phyloP scores from a whole-genome alignment of 306 rosid species.

The Prosopis cineraria region DNA sequence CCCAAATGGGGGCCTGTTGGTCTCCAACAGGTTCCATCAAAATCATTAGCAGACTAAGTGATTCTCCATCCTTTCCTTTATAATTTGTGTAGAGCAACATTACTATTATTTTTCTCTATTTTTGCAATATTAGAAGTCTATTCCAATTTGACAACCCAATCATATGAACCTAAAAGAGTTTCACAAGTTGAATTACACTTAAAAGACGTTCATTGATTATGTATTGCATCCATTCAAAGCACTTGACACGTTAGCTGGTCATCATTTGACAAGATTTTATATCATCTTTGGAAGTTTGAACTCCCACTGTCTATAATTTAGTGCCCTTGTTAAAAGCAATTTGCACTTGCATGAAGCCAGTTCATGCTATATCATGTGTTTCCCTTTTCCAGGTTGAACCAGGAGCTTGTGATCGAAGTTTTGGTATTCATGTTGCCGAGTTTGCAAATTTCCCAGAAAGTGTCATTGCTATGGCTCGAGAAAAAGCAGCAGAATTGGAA shows the following conservation, averaged over 20 bases:
- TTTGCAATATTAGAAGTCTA: conserved; percentile 13
- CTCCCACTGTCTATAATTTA: conserved; percentile 13
- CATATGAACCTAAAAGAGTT: background rate
- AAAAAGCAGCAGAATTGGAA: conserved; percentile 95
- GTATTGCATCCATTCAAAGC: conserved; percentile 7
- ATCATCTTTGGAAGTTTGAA: conserved; percentile 24
- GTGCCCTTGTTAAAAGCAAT: conserved; percentile 1
- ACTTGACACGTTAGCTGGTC: conserved; percentile 1
- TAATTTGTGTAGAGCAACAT: background rate
- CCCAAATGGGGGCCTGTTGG: background rate
- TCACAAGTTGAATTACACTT: background rate
- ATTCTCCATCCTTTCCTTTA: conserved; percentile 1
- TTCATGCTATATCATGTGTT: conserved; percentile 25
- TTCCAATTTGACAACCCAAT: background rate
- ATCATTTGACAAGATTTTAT: background rate
- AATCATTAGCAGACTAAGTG: background rate
- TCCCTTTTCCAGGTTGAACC: conserved; percentile 79
- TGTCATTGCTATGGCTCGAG: conserved; percentile 90
- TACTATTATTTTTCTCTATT: background rate
- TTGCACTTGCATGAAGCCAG: conserved; percentile 21
- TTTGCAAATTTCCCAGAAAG: conserved; percentile 94
- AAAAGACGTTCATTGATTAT: conserved; percentile 8
- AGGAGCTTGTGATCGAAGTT: conserved; percentile 99
- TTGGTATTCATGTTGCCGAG: conserved; percentile 97
- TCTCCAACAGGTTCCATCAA: background rate